Percentiles rank a stretch among this genome's conserved stretches.
phyloP scores from a whole-genome alignment of 805 yeast genomes.

The Saccharomycopsis babjevae region DNA sequence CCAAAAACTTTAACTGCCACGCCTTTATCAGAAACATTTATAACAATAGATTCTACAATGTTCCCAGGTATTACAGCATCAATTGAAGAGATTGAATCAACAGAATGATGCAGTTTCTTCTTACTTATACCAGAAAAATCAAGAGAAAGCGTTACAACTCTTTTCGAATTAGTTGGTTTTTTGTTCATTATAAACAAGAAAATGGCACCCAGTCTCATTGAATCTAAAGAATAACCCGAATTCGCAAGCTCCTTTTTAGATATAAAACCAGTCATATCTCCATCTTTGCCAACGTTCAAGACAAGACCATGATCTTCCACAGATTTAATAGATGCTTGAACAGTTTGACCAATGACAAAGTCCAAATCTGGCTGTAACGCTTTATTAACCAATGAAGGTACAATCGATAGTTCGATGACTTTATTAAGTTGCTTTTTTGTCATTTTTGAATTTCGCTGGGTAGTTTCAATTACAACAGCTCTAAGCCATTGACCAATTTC shows the following conservation, averaged over 20 bases:
- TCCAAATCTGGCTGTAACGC: slow-evolving; percentile 53
- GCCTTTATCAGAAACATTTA: slow-evolving; percentile 52
- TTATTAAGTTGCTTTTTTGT: slow-evolving; percentile 36
- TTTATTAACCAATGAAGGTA: slow-evolving; percentile 63
- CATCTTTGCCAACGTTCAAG: slow-evolving; percentile 54
- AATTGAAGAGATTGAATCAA: slow-evolving; percentile 53
- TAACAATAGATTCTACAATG: slow-evolving; percentile 60
- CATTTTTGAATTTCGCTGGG: slow-evolving; percentile 25
- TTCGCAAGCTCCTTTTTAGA: slow-evolving; percentile 53
- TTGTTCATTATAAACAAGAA: slow-evolving; percentile 50
- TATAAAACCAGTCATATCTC: slow-evolving; percentile 53
- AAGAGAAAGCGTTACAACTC: slow-evolving; percentile 38
- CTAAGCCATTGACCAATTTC: slow-evolving; percentile 77
- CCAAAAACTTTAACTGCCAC: slow-evolving; percentile 67
- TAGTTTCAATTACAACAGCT: slow-evolving; percentile 58
- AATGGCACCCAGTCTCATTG: slow-evolving; percentile 53
- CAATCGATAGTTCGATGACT: slow-evolving; percentile 60
- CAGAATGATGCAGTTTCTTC: slow-evolving; percentile 35
- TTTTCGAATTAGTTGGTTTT: slow-evolving; percentile 22
- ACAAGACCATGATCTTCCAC: slow-evolving; percentile 90
- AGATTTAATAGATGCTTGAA: slow-evolving; percentile 72
- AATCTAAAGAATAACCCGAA: slow-evolving; percentile 29
- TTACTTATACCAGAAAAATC: slow-evolving; percentile 27
- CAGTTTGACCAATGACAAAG: slow-evolving; percentile 43
- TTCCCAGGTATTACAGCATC: slow-evolving; percentile 85